phyloP scores from a whole-genome alignment of 495 filamentous ascomycete genomes.

The Lepraria neglecta region DNA sequence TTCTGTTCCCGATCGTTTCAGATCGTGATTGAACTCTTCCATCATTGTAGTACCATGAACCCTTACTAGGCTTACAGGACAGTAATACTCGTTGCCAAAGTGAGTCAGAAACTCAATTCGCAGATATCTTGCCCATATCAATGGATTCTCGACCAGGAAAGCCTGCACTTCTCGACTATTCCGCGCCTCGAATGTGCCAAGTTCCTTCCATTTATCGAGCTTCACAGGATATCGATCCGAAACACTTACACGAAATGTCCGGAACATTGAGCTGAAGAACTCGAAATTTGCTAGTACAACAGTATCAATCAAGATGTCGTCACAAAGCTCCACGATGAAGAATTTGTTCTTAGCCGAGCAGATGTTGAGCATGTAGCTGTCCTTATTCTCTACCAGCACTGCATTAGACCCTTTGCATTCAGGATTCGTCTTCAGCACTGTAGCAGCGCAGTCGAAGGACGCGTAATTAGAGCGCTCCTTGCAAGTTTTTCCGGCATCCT shows the following conservation, averaged over 20 bases:
- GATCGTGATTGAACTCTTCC: constrained; percentile 74
- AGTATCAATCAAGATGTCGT: constrained; percentile 93
- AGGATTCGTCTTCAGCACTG: constrained; percentile 80
- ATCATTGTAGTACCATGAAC: constrained; percentile 97
- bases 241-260: constrained; percentile 80
- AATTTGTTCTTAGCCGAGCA: constrained; percentile 86
- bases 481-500: constrained; percentile 91
- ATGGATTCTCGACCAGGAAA: constrained; percentile 83
- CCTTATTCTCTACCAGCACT: constrained; percentile 91
- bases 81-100: constrained; percentile 95
- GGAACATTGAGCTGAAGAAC: constrained; percentile 96
- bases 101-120: constrained; percentile 87
- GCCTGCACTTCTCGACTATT: constrained; percentile 92
- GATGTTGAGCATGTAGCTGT: constrained; percentile 95
- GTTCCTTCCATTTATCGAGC: constrained; percentile 79
- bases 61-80: constrained; percentile 80
- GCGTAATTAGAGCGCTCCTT: constrained; percentile 96
- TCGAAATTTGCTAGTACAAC: constrained; percentile 95
- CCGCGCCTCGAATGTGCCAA: constrained; percentile 82
- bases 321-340: constrained; percentile 80
- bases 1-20: constrained; percentile 58
- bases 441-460: constrained; percentile 93
- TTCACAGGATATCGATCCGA: constrained; percentile 92
- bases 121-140: constrained; percentile 92
- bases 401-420: constrained; percentile 78